Percentiles rank a stretch among this genome's conserved stretches.
phyloP scores from a whole-genome alignment of 768 basidiomycete species.

The Suillus decipiens region DNA sequence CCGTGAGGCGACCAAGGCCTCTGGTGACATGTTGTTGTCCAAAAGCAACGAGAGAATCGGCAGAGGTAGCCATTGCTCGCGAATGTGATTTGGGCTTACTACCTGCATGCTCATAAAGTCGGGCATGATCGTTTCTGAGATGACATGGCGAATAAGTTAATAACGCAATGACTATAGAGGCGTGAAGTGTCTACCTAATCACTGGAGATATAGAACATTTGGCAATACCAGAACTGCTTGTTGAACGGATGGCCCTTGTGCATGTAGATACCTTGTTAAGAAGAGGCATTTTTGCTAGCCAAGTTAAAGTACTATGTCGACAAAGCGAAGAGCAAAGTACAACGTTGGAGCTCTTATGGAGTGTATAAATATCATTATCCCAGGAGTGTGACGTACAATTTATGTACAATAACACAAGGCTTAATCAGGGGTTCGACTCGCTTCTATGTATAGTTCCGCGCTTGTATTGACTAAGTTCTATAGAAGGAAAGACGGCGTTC shows the following conservation, averaged over 20 bases:
- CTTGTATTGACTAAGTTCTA: background rate
- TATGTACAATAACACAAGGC: background rate
- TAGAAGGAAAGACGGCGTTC: background rate
- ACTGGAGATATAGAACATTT: background rate
- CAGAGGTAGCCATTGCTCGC: constrained; percentile 25
- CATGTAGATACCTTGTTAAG: constrained; percentile 9
- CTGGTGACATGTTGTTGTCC: constrained; percentile 48
- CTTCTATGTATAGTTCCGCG: no score
- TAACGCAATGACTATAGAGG: background rate
- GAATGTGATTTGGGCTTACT: background rate
- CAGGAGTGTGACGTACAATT: background rate
- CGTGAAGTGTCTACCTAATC: background rate
- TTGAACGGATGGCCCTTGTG: constrained; percentile 7
- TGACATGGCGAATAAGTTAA: background rate
- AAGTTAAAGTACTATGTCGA: no score
- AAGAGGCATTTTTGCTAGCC: constrained; percentile 8
- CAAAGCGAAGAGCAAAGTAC: background rate
- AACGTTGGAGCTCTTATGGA: background rate
- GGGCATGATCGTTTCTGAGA: constrained; percentile 1
- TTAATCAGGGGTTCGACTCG: background rate
- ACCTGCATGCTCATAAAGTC: background rate
- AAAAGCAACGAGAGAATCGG: constrained; percentile 31
- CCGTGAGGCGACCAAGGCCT: constrained; percentile 42
- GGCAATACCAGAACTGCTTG: background rate
- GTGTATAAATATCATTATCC: background rate